These are phyloP conservation scores for Biscogniauxia sp. DNA, from an alignment of 2,329 filamentous ascomycete species.

Conservation along the genomic window DNA sequence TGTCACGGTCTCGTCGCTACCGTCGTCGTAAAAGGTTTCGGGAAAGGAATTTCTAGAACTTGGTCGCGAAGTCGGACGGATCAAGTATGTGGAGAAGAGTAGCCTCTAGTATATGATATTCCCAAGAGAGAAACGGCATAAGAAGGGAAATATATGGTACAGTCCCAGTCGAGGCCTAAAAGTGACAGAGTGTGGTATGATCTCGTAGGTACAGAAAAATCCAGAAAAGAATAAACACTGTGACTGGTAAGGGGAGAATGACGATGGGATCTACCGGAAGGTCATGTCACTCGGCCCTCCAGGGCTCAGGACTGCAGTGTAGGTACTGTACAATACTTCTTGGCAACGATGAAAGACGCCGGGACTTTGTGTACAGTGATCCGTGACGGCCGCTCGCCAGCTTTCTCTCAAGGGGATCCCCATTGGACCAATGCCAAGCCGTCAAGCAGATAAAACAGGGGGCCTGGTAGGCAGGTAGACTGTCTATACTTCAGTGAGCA, in stretches of 20 bases:
- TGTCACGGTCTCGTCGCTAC: slow-evolving; percentile 17
- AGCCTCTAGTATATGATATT: slow-evolving; percentile 21
- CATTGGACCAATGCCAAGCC: neutral
- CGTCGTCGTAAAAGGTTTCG: slow-evolving; percentile 17
- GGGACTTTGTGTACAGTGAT: slow-evolving; percentile 18
- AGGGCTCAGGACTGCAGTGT: slow-evolving; percentile 16
- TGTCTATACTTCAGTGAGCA: slow-evolving; percentile 19
- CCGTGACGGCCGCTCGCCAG: neutral
- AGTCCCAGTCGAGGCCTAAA: slow-evolving; percentile 14
- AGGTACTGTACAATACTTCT: slow-evolving; percentile 19
- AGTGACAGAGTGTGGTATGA: slow-evolving; percentile 24
- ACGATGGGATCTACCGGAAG: slow-evolving; percentile 26
- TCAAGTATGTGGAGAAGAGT: slow-evolving; percentile 25
- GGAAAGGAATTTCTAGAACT: slow-evolving; percentile 15
- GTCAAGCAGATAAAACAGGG: neutral
- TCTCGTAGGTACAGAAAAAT: slow-evolving; percentile 20
- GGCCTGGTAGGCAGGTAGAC: slow-evolving; percentile 11
- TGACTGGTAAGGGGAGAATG: slow-evolving; percentile 24
- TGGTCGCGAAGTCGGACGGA: slow-evolving; percentile 23
- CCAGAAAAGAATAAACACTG: slow-evolving; percentile 22
- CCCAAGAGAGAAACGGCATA: slow-evolving; percentile 18
- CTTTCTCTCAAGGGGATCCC: neutral
- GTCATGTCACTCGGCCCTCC: slow-evolving; percentile 17
- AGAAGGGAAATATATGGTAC: slow-evolving; percentile 25
- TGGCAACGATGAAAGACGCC: slow-evolving; percentile 4